phyloP scores from a whole-genome alignment of 2,329 filamentous ascomycete species.

The Clathrospora elynae region DNA sequence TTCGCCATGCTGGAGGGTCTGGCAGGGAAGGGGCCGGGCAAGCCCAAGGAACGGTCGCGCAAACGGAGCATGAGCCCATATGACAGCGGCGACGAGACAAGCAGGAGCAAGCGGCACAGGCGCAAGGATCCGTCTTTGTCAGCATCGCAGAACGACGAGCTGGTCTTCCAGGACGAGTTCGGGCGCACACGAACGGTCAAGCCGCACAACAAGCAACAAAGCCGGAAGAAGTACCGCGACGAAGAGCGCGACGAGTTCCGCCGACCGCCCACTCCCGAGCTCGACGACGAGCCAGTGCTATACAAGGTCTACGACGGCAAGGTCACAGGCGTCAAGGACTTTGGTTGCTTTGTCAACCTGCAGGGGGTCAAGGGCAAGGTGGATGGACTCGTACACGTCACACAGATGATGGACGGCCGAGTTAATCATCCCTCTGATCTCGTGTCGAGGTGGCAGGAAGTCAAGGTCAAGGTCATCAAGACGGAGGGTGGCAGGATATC shows the following conservation, averaged over 20 bases:
- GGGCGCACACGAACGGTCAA: slow-evolving; percentile 53
- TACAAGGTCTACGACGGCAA: slow-evolving; percentile 89
- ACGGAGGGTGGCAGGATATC: slow-evolving; percentile 82
- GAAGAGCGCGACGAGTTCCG: slow-evolving; percentile 65
- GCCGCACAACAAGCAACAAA: slow-evolving; percentile 51
- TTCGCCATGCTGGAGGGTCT: slow-evolving; percentile 88
- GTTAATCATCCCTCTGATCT: slow-evolving; percentile 93
- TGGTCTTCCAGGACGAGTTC: slow-evolving; percentile 65
- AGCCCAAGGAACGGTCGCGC: slow-evolving; percentile 55
- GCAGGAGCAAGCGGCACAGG: slow-evolving; percentile 51
- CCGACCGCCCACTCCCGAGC: slow-evolving; percentile 69
- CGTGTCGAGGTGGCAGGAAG: slow-evolving; percentile 75
- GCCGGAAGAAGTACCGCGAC: slow-evolving; percentile 42
- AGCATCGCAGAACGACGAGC: slow-evolving; percentile 58
- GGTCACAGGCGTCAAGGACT: slow-evolving; percentile 92
- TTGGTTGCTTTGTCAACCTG: slow-evolving; percentile 94
- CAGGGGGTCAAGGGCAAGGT: slow-evolving; percentile 84
- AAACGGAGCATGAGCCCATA: slow-evolving; percentile 66
- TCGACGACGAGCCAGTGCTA: slow-evolving; percentile 80
- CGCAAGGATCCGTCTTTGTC: slow-evolving; percentile 58
- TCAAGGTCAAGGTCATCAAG: slow-evolving; percentile 92
- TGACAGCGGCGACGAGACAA: slow-evolving; percentile 51
- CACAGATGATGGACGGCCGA: slow-evolving; percentile 81
- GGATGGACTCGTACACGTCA: slow-evolving; percentile 92
- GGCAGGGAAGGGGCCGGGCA: slow-evolving; percentile 56